Conservation (phyloP, 129 eudicot genomes). For the Escallonia herrerae region DNA sequence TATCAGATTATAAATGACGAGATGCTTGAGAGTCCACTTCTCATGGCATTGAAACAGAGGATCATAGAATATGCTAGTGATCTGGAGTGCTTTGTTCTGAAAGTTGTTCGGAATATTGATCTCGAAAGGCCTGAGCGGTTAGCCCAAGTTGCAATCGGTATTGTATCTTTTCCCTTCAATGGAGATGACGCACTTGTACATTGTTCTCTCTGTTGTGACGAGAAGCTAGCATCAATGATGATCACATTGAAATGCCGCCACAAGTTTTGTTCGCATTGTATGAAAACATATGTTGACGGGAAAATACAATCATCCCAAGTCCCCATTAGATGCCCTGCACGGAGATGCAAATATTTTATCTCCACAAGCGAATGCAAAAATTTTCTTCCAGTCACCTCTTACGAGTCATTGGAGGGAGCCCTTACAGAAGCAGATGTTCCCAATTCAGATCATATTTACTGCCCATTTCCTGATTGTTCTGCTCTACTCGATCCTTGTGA, state of each 20-base stretch:
- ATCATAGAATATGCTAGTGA: slow-evolving; percentile 47
- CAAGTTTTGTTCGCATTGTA: slow-evolving; percentile 80
- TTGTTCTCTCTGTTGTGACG: slow-evolving; percentile 69
- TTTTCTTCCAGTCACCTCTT: slow-evolving; percentile 72
- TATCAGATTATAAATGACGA: slow-evolving; percentile 45
- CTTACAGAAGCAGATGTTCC: slow-evolving; percentile 38
- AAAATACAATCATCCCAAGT: slow-evolving; percentile 46
- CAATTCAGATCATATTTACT: slow-evolving; percentile 37
- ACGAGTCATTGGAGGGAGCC: slow-evolving; percentile 44
- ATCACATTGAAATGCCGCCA: slow-evolving; percentile 77
- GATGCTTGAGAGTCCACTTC: slow-evolving; percentile 54
- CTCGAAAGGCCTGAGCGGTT: slow-evolving; percentile 45
- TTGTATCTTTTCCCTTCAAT: slow-evolving; percentile 37
- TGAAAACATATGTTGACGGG: slow-evolving; percentile 70
- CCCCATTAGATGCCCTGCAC: slow-evolving; percentile 70
- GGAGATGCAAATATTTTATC: slow-evolving; percentile 59
- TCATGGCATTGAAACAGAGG: slow-evolving; percentile 60
- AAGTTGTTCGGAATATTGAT: slow-evolving; percentile 35
- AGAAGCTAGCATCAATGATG: slow-evolving; percentile 58
- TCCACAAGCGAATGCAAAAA: slow-evolving; percentile 57
- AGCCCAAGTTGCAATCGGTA: slow-evolving; percentile 80
- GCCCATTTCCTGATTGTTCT: slow-evolving; percentile 73
- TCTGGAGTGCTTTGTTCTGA: slow-evolving; percentile 55
- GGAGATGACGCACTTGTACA: slow-evolving; percentile 25
- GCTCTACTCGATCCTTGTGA: slow-evolving; percentile 59